These are phyloP conservation scores for Pelargonium nanum DNA, from an alignment of 345 rosid genomes.

Conservation along the genomic window DNA sequence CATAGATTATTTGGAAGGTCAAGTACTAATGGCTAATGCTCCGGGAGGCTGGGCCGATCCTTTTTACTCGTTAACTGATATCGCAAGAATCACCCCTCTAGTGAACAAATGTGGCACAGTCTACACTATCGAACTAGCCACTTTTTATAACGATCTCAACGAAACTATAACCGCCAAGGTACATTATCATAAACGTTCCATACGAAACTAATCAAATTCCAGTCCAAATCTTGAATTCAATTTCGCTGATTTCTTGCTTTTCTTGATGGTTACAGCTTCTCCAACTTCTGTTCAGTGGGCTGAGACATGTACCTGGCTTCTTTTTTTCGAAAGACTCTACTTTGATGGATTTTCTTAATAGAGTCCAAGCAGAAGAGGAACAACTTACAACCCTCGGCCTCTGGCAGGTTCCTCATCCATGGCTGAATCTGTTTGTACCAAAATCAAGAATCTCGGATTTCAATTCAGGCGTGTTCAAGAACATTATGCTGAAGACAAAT, in stretches of 20 bases:
- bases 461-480: conserved; percentile 8
- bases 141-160: neutral
- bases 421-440: conserved; percentile 21
- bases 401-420: conserved; percentile 13
- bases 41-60: conserved; percentile 13
- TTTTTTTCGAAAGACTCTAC: neutral
- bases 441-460: conserved; percentile 12
- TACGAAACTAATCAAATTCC: neutral
- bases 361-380: conserved; percentile 4
- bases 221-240: neutral
- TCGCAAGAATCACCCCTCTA: conserved; percentile 11
- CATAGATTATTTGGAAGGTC: conserved; percentile 18
- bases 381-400: neutral
- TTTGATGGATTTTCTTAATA: conserved; percentile 9
- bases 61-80: conserved; percentile 7
- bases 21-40: conserved; percentile 7
- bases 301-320: neutral
- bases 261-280: conserved; percentile 2
- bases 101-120: conserved; percentile 12
- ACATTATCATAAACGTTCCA: neutral
- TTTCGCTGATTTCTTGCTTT: neutral
- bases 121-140: conserved; percentile 14
- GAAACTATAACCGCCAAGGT: neutral
- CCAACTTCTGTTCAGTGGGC: neutral
- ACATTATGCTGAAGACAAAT: conserved; percentile 14